phyloP scores from a whole-genome alignment of 2,329 filamentous ascomycete genomes.

The Tolypocladium paradoxum region DNA sequence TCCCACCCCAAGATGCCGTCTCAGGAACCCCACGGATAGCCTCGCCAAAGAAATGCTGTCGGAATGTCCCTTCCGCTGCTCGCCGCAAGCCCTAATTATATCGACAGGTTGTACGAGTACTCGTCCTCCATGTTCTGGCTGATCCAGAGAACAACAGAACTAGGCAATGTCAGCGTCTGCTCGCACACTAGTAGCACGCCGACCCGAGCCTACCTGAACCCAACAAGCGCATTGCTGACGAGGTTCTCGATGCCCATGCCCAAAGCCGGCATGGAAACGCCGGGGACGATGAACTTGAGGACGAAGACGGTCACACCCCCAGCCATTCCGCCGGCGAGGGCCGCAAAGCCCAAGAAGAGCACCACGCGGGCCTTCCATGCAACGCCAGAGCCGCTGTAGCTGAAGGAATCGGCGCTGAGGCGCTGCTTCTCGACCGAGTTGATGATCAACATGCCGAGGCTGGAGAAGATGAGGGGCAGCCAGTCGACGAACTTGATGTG shows the following conservation, averaged over 20 bases:
- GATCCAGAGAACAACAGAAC: slow-evolving; percentile 55
- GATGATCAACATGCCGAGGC: slow-evolving; percentile 60
- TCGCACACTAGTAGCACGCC: not conserved
- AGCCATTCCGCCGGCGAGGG: slow-evolving; percentile 56
- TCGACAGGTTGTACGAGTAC: slow-evolving; percentile 56
- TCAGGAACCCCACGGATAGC: not conserved
- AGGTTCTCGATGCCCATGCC: slow-evolving; percentile 57
- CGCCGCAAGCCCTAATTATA: slow-evolving; percentile 14
- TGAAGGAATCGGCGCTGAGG: slow-evolving; percentile 51
- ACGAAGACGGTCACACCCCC: slow-evolving; percentile 59
- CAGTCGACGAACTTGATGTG: slow-evolving; percentile 61
- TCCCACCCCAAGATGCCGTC: not conserved
- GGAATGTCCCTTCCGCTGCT: not conserved
- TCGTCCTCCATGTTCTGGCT: slow-evolving; percentile 66
- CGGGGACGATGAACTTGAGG: slow-evolving; percentile 50
- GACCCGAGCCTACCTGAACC: slow-evolving; percentile 38
- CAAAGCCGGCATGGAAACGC: slow-evolving; percentile 47
- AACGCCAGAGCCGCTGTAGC: slow-evolving; percentile 51
- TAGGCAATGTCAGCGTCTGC: slow-evolving; percentile 15
- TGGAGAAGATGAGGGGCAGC: slow-evolving; percentile 57
- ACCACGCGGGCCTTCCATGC: slow-evolving; percentile 61
- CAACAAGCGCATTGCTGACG: slow-evolving; percentile 53
- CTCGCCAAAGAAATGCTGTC: not conserved
- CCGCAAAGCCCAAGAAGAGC: slow-evolving; percentile 55
- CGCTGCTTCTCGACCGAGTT: slow-evolving; percentile 59